Percentiles rank a stretch among this genome's conserved stretches.
Evolutionary conservation across 179 eudicot species (phyloP).

Genomic region (Spinacia oleracea): DNA sequence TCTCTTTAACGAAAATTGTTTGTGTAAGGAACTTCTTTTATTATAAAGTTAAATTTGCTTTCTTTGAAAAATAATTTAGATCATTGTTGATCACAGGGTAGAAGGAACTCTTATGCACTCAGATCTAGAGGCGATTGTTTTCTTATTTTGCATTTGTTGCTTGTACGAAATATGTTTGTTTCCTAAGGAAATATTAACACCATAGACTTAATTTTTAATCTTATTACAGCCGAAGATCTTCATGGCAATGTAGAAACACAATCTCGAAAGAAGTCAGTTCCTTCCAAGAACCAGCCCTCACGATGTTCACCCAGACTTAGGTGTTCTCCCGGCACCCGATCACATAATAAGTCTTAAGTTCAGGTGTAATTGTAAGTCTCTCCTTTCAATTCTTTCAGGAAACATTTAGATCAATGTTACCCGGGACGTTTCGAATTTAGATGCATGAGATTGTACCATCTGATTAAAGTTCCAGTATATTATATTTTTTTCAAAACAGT

Average conservation of each 20-base stretch:
- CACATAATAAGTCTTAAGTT: background rate
- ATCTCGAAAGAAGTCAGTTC: background rate
- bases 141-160: too few relatives aligned
- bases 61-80: background rate
- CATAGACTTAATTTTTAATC: background rate
- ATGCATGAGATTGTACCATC: background rate
- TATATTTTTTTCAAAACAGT: background rate
- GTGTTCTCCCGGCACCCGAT: background rate
- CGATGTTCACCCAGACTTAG: constrained; percentile 2
- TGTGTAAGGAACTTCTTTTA: background rate
- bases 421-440: too few relatives aligned
- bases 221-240: background rate
- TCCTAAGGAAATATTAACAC: background rate
- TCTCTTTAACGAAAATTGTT: background rate
- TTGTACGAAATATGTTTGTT: background rate
- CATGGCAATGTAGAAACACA: background rate
- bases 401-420: background rate
- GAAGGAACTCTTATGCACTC: background rate
- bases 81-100: background rate
- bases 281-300: constrained; percentile 1
- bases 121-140: background rate
- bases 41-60: background rate
- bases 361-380: background rate
- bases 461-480: background rate
- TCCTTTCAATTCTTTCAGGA: background rate